A percentile compares a stretch with the other conserved stretches of the same genome.
These are phyloP conservation scores for Hypoxylon sp. DNA, from an alignment of 2,329 filamentous ascomycete species.

Conservation along the genomic window DNA sequence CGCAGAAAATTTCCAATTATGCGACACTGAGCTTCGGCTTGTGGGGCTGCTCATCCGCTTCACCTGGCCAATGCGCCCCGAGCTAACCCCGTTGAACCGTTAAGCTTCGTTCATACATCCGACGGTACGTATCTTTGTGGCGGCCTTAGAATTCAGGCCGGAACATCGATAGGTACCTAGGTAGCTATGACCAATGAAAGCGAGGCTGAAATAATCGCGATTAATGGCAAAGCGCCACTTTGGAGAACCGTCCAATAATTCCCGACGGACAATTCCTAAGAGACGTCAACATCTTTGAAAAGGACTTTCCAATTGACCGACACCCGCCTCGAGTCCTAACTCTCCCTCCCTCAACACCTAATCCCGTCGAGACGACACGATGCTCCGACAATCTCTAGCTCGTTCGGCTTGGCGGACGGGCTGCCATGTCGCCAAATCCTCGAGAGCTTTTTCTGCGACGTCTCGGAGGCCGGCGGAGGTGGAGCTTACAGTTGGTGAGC, in stretches of 20 bases:
- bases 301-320: constrained; percentile 45
- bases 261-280: constrained; percentile 29
- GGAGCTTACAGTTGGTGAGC: constrained; percentile 92
- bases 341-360: constrained; percentile 55
- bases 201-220: constrained; percentile 48
- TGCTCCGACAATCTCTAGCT: constrained; percentile 76
- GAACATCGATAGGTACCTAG: constrained; percentile 29
- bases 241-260: constrained; percentile 30
- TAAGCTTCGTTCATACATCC: constrained; percentile 1
- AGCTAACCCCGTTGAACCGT: background rate
- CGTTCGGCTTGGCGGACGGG: constrained; percentile 76
- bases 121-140: constrained; percentile 18
- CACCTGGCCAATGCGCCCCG: constrained; percentile 7
- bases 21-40: background rate
- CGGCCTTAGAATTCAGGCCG: constrained; percentile 25
- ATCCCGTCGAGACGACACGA: constrained; percentile 71
- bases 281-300: constrained; percentile 47
- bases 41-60: background rate
- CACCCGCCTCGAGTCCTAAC: constrained; percentile 37
- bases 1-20: constrained; percentile 40
- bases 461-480: constrained; percentile 87
- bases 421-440: constrained; percentile 69
- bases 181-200: constrained; percentile 42
- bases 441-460: constrained; percentile 86
- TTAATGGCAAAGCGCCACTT: constrained; percentile 44